Base-by-base conservation (phyloP, 352 stramenopile genomes). In the Globisporangium rhizosaccharum region DNA sequence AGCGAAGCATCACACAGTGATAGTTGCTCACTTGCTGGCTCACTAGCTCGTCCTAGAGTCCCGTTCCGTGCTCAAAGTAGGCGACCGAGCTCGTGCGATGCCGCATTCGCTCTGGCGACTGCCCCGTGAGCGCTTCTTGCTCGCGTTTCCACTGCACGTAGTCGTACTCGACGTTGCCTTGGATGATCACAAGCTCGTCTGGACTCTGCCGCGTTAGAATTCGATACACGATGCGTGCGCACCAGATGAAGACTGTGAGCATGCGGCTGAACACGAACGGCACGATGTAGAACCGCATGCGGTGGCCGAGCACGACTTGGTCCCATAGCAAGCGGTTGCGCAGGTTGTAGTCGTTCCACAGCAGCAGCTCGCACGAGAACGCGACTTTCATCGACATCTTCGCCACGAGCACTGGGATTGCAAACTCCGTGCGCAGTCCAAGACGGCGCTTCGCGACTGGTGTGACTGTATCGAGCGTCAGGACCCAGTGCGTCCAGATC, bases 381-480 rank as follows among this genome's bases (percentile, higher is more conserved):
- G 45, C 45, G 2, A 69, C 18, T 37, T 67, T 59, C 14, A 55
- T 57, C 9, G 25, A 15, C 45, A 74, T 42, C n/a, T 62, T 55
- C 0, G 61, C 4, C 2, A 53, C 23, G 1, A 71, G 39, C 41
- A 56, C 39, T 4, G 66, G 28, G 18, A 51, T 30, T 0, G 59
- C 28, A 4, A 54, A 46, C 26, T 47, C 20, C 3, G 28, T 47
- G 3, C 15, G n/a, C 36, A 64, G 58, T 0, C 54, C 46, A 3
- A 71, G 56, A 3, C 56, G 44, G 1, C 25, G 28, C 28, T 51
- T 53, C 23, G 55, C 30, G 2, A 70, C 36, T 5, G 63, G 58
- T 8, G 66, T 67, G 20, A 72, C 30, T 14, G 66, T 53, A 41
- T 67, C 66, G 18, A 72, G 60, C 17, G 54, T 54, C 14, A 72